Conservation (phyloP, 768 basidiomycete species). For the Daedalea quercina region DNA sequence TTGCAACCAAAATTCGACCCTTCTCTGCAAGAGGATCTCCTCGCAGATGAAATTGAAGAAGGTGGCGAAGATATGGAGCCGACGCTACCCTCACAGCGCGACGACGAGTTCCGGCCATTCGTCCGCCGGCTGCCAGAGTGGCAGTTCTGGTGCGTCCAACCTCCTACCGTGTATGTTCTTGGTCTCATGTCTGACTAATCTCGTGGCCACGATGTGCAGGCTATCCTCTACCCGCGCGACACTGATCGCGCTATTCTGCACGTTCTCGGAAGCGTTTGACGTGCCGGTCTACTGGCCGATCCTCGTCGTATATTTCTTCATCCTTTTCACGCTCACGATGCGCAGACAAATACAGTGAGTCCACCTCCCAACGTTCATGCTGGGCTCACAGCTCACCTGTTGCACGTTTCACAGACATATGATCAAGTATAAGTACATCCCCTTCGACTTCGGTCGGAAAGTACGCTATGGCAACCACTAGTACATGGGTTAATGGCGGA, state of each 20-base stretch:
- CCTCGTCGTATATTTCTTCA: constrained; percentile 93
- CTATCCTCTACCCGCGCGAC: constrained; percentile 87
- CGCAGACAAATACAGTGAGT: constrained; percentile 91
- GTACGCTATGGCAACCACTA: constrained; percentile 68
- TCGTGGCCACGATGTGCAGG: constrained; percentile 37
- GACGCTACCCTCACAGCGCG: constrained; percentile 60
- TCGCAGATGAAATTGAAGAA: constrained; percentile 94
- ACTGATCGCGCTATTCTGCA: constrained; percentile 71
- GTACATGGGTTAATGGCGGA: constrained; percentile 19
- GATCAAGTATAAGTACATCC: constrained; percentile 97
- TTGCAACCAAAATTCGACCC: constrained; percentile 98
- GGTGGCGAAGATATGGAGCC: constrained; percentile 56
- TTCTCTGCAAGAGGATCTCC: constrained; percentile 85
- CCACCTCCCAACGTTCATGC: background rate
- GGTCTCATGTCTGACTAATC: background rate
- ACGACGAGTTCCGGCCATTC: constrained; percentile 97
- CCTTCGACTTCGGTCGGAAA: constrained; percentile 94
- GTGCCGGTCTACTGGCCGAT: constrained; percentile 99
- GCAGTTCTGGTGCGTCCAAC: constrained; percentile 76
- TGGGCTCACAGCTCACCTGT: background rate
- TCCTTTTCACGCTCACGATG: constrained; percentile 93
- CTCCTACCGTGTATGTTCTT: background rate
- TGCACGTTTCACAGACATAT: constrained; percentile 67
- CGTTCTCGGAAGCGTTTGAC: constrained; percentile 82
- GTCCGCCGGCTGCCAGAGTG: constrained; percentile 93